phyloP scores from a whole-genome alignment of 2,329 filamentous ascomycete genomes.

The Fusarium dimerum region DNA sequence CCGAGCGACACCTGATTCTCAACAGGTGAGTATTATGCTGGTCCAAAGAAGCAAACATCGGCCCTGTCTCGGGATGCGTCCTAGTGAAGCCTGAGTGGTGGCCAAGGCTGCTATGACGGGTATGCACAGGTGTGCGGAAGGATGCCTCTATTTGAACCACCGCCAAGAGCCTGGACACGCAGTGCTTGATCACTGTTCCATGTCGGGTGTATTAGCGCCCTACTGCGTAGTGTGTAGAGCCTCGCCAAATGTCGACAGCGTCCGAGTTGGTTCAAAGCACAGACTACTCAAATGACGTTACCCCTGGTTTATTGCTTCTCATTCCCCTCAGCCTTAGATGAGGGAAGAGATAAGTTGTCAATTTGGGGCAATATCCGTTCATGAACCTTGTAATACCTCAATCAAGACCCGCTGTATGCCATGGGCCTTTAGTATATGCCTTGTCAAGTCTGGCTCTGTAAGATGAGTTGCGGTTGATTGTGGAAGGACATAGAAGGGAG shows the following conservation, averaged over 20 bases:
- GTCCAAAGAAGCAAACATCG: conserved; percentile 8
- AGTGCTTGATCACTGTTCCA: background rate
- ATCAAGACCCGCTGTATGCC: background rate
- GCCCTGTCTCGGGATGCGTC: background rate
- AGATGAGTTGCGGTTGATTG: too few species aligned
- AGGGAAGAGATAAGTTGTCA: background rate
- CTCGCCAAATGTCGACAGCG: background rate
- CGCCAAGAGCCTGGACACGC: background rate
- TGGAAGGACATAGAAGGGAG: too few species aligned
- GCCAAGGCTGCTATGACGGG: too few species aligned
- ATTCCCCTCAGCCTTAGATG: background rate
- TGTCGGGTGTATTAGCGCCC: background rate
- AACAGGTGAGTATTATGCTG: conserved; percentile 10
- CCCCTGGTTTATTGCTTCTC: too few species aligned
- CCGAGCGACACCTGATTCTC: background rate
- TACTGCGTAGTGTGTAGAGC: background rate
- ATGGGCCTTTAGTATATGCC: background rate
- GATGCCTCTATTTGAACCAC: background rate
- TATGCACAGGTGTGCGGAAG: too few species aligned
- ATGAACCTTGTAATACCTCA: background rate
- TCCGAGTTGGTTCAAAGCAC: background rate
- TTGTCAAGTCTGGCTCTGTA: too few species aligned
- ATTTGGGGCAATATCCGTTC: background rate
- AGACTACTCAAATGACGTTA: background rate
- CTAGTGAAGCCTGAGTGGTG: background rate